A percentile compares a stretch with the other conserved stretches of the same genome.
These are phyloP conservation scores for Sporobolomyces roseus DNA, from an alignment of 768 basidiomycete species.

Conservation along the genomic window DNA sequence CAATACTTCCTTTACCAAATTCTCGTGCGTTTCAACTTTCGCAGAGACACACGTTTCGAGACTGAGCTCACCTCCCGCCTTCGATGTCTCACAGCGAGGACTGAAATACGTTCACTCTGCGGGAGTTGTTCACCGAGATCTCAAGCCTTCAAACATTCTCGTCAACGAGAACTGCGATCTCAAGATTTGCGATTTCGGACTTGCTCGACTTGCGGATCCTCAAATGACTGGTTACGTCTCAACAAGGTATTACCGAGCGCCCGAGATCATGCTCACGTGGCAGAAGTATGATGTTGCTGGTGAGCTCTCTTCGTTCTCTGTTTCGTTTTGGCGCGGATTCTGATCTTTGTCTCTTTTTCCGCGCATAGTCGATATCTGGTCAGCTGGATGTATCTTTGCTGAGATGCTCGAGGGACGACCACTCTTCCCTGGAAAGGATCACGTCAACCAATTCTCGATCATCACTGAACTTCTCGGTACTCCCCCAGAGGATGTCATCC, in stretches of 20 bases:
- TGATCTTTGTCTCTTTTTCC: background rate
- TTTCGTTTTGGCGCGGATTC: too few relatives aligned
- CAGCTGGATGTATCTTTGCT: slow-evolving; percentile 97
- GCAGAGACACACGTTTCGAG: background rate
- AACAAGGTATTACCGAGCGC: slow-evolving; percentile 96
- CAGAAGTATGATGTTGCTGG: slow-evolving; percentile 97
- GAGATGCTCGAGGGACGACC: slow-evolving; percentile 99
- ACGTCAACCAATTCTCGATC: slow-evolving; percentile 99
- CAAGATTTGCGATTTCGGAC: slow-evolving; percentile 99
- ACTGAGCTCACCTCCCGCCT: too few relatives aligned
- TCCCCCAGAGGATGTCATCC: slow-evolving; percentile 99
- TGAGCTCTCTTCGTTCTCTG: slow-evolving; percentile 39
- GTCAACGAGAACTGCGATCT: slow-evolving; percentile 99
- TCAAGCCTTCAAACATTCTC: slow-evolving; percentile 99
- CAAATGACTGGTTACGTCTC: slow-evolving; percentile 99
- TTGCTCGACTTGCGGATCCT: slow-evolving; percentile 97
- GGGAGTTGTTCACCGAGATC: slow-evolving; percentile 95
- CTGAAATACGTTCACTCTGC: slow-evolving; percentile 99
- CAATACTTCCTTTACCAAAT: slow-evolving; percentile 99
- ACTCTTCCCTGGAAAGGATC: slow-evolving; percentile 97
- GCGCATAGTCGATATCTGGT: slow-evolving; percentile 85
- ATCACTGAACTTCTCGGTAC: slow-evolving; percentile 97
- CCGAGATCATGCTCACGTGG: slow-evolving; percentile 99
- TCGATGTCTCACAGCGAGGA: slow-evolving; percentile 64
- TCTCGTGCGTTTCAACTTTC: slow-evolving; percentile 58